A percentile compares a stretch with the other conserved stretches of the same genome.
These are phyloP conservation scores for Triangularia setosa DNA, from an alignment of 2,329 filamentous ascomycete species.

Conservation along the genomic window DNA sequence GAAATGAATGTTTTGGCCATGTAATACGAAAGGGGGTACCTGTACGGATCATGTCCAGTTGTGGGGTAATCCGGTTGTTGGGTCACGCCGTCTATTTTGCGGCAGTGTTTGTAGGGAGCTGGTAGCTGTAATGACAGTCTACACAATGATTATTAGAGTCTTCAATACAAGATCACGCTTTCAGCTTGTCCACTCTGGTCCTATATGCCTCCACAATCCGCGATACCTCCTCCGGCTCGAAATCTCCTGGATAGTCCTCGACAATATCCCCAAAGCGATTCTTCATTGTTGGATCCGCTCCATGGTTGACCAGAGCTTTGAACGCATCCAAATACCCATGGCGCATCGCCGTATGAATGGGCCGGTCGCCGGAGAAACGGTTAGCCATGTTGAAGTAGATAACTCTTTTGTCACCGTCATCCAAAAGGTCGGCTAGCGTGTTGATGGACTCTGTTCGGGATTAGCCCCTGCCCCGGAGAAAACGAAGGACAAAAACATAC, in stretches of 20 bases:
- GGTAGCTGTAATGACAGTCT: neutral
- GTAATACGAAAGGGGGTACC: no score
- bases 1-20: no score
- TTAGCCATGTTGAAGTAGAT: constrained; percentile 25
- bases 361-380: constrained; percentile 22
- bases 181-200: neutral
- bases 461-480: neutral
- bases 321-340: constrained; percentile 21
- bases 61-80: no score
- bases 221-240: constrained; percentile 21
- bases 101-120: neutral
- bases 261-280: constrained; percentile 25
- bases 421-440: constrained; percentile 17
- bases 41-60: no score
- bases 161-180: neutral
- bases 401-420: constrained; percentile 5
- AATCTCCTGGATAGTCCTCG: constrained; percentile 23
- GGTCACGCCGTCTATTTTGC: neutral
- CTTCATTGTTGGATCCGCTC: constrained; percentile 24
- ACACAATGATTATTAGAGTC: neutral
- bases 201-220: constrained; percentile 20
- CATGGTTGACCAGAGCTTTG: constrained; percentile 20
- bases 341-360: constrained; percentile 25
- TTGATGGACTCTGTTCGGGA: constrained; percentile 21
- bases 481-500: neutral